These are phyloP conservation scores for Phoma sp. DNA, from an alignment of 2,329 filamentous ascomycete genomes.

Conservation along the genomic window DNA sequence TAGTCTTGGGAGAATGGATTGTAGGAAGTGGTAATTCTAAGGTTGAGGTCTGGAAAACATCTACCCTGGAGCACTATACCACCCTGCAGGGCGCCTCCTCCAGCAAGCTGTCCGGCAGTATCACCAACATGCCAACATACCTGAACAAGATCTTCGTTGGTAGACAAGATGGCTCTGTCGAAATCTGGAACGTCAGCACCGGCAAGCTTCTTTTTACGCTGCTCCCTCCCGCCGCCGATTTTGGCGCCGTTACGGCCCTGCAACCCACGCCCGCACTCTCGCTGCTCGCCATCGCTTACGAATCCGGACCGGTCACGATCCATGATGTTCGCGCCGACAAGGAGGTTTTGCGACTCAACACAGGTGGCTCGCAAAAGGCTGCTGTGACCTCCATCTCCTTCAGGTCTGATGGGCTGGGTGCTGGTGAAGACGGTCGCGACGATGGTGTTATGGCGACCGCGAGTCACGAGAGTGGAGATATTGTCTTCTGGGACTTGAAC, in stretches of 20 bases:
- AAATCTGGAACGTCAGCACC: conserved; percentile 97
- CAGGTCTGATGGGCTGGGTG: conserved; percentile 84
- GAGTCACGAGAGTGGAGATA: conserved; percentile 77
- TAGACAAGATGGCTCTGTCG: conserved; percentile 83
- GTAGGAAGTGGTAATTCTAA: conserved; percentile 76
- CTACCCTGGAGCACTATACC: conserved; percentile 86
- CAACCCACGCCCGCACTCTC: conserved; percentile 84
- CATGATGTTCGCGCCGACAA: conserved; percentile 83
- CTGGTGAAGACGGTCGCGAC: conserved; percentile 80
- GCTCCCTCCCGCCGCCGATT: conserved; percentile 72
- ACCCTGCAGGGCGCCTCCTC: conserved; percentile 69
- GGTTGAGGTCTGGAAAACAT: conserved; percentile 88
- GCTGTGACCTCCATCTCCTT: conserved; percentile 86
- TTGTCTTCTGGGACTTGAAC: conserved; percentile 97
- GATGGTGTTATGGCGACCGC: conserved; percentile 95
- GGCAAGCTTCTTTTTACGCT: conserved; percentile 91
- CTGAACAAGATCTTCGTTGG: conserved; percentile 95
- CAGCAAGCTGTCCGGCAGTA: conserved; percentile 74
- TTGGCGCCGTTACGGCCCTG: conserved; percentile 84
- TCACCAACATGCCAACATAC: conserved; percentile 91
- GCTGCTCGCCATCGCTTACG: conserved; percentile 85
- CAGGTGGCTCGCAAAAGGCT: conserved; percentile 64
- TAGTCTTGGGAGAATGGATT: conserved; percentile 91
- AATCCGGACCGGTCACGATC: conserved; percentile 76
- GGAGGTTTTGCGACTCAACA: conserved; percentile 70